Base-by-base conservation (phyloP, 108 stramenopile genomes). In the Nitzschia inconspicua region DNA sequence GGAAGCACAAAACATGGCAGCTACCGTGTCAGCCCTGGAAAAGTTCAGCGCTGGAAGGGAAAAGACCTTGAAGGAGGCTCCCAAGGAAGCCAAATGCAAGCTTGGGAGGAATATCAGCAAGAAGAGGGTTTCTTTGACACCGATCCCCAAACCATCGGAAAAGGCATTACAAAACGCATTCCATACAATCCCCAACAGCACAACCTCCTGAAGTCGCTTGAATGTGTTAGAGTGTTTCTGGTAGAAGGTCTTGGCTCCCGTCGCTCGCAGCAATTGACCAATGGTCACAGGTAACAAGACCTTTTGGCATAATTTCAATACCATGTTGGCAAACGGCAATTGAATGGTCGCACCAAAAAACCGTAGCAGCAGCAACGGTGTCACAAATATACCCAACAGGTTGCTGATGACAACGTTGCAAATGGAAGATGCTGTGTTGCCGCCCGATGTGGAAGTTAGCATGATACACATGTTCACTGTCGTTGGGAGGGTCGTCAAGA, bases 401-500 rank as follows among this genome's bases (percentile, higher is more conserved):
- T 95, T 95, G 65, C 93, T 85, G 16, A 95, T 68, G 23, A 95
- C 89, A 3, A 94, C 89, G 66, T 97, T 97, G 47, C 88, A 88
- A 3, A 95, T 77, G 14, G 96, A 77, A 10, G 86, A 59, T 10
- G 95, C 92, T 4, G 88, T 77, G 60, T 86, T 91, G 13, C 94
- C 96, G 14, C 79, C 75, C 16, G 88, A 56, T 0, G 86, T 72
- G 0, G 87, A 68, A 2, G 96, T 93, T 20, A 97, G 65, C 47
- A 91, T 76, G 57, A 95, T 75, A 58, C 91, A 94, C 94, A 95
- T 95, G 69, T 95, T 97, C 22, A 97, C 83, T 3, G 96, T 97
- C 0, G 93, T 95, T 2, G 96, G 96, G 6, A 97, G 83, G 31
- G 85, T 90, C 19, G 84, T 82, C 67, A 88, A 29, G 27, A 88